phyloP scores from a whole-genome alignment of 1,139 yeast genomes.

The Taphrina communis region DNA sequence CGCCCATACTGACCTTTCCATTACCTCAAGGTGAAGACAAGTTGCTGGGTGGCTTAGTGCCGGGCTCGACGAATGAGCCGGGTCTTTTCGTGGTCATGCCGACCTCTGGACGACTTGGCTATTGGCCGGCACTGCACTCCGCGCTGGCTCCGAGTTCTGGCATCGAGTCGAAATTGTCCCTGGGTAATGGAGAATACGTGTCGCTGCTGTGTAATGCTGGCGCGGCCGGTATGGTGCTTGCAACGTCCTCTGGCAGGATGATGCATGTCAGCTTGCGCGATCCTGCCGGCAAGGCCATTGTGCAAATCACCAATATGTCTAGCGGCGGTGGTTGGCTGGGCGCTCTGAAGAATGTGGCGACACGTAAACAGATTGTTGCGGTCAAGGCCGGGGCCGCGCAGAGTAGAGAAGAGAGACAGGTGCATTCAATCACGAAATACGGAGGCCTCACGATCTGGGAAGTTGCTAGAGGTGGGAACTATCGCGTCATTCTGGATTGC shows the following conservation, averaged over 20 bases:
- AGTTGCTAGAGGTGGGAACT: conserved; percentile 57
- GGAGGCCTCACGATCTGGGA: conserved; percentile 60
- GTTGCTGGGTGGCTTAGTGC: conserved; percentile 66
- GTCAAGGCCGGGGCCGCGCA: conserved; percentile 63
- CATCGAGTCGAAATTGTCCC: conserved; percentile 22
- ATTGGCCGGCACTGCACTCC: conserved; percentile 35
- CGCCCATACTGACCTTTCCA: conserved; percentile 60
- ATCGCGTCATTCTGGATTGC: conserved; percentile 50
- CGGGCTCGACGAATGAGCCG: conserved; percentile 70
- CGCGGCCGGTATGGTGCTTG: conserved; percentile 70
- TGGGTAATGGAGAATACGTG: conserved; percentile 22
- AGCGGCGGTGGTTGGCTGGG: conserved; percentile 46
- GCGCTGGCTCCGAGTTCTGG: conserved; percentile 38
- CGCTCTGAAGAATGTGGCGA: conserved; percentile 40
- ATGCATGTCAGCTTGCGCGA: conserved; percentile 70
- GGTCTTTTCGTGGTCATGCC: conserved; percentile 70
- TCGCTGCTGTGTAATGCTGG: conserved; percentile 34
- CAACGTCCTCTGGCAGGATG: conserved; percentile 75
- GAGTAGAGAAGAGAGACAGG: conserved; percentile 61
- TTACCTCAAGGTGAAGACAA: conserved; percentile 50
- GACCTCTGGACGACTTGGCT: conserved; percentile 48
- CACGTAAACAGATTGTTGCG: conserved; percentile 62
- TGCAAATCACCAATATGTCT: conserved; percentile 45
- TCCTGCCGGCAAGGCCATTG: conserved; percentile 65
- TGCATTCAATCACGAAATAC: conserved; percentile 54